Conservation (phyloP, 2,329 filamentous ascomycete species). For the Microsporum canis region DNA sequence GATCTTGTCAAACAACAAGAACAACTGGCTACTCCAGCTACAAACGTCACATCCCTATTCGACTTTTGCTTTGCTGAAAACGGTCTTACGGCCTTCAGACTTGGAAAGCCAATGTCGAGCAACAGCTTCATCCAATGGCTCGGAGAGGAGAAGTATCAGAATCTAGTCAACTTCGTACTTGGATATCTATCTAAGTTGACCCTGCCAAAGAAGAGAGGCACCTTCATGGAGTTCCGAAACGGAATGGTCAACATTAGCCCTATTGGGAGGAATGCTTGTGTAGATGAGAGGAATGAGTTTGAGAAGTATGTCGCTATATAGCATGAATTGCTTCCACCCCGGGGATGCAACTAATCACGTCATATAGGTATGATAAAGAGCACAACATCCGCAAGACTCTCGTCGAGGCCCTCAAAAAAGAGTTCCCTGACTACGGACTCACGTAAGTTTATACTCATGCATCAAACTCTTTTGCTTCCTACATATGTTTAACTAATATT, state of each 20-base stretch:
- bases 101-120: slow-evolving; percentile 62
- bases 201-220: slow-evolving; percentile 52
- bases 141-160: slow-evolving; percentile 65
- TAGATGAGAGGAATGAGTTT: slow-evolving; percentile 69
- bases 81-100: slow-evolving; percentile 78
- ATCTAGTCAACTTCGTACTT: slow-evolving; percentile 47
- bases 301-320: slow-evolving; percentile 39
- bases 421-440: slow-evolving; percentile 71
- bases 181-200: slow-evolving; percentile 51
- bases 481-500: background rate
- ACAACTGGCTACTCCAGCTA: slow-evolving; percentile 63
- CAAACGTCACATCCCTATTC: slow-evolving; percentile 71
- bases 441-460: slow-evolving; percentile 48
- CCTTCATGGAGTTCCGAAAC: slow-evolving; percentile 56
- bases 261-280: slow-evolving; percentile 67
- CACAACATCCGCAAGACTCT: slow-evolving; percentile 67
- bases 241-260: slow-evolving; percentile 56
- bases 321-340: background rate
- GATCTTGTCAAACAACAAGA: slow-evolving; percentile 92
- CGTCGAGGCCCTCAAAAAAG: slow-evolving; percentile 62
- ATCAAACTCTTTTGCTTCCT: background rate
- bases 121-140: slow-evolving; percentile 87
- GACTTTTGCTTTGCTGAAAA: slow-evolving; percentile 98
- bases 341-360: background rate
- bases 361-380: slow-evolving; percentile 56